phyloP scores from a whole-genome alignment of 352 stramenopile species.

The Phytophthora pini region DNA sequence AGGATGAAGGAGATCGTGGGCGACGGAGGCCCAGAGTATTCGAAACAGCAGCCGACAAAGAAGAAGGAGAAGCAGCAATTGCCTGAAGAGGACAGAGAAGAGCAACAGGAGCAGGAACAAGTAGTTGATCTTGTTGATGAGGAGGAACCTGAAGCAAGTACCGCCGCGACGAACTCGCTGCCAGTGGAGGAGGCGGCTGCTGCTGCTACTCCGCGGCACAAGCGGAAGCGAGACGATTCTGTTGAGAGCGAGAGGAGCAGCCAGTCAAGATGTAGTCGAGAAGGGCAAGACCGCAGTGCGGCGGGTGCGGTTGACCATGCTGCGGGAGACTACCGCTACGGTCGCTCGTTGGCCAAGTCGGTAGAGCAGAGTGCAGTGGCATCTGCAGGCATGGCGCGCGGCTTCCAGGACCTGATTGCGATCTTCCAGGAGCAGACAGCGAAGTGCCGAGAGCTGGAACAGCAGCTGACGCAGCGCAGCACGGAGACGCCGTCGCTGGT shows the following conservation, averaged over 20 bases:
- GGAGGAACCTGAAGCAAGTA: neutral
- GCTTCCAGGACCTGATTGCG: conserved; percentile 48
- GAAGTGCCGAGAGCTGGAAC: conserved; percentile 30
- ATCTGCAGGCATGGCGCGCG: conserved; percentile 49
- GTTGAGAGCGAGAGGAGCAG: neutral
- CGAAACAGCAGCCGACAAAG: neutral
- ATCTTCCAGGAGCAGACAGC: conserved; percentile 45
- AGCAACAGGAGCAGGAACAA: neutral
- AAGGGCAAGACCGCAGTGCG: conserved; percentile 7
- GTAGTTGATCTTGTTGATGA: neutral
- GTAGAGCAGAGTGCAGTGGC: conserved; percentile 61
- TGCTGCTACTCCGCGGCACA: conserved; percentile 6
- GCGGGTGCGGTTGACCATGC: conserved; percentile 16
- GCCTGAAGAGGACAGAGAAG: neutral
- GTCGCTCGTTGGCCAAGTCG: conserved; percentile 43
- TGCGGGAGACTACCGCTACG: conserved; percentile 12
- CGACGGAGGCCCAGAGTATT: neutral
- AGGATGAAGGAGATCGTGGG: conserved; percentile 55
- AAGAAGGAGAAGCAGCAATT: neutral
- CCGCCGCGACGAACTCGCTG: neutral
- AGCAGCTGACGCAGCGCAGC: conserved; percentile 2
- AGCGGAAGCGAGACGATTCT: conserved; percentile 17
- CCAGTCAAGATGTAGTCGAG: neutral
- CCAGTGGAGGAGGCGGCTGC: neutral
- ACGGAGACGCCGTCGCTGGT: conserved; percentile 7